Percentiles rank a stretch among this genome's conserved stretches.
These are phyloP conservation scores for Cryomyces antarcticus DNA, from an alignment of 495 filamentous ascomycete species.

Conservation along the genomic window DNA sequence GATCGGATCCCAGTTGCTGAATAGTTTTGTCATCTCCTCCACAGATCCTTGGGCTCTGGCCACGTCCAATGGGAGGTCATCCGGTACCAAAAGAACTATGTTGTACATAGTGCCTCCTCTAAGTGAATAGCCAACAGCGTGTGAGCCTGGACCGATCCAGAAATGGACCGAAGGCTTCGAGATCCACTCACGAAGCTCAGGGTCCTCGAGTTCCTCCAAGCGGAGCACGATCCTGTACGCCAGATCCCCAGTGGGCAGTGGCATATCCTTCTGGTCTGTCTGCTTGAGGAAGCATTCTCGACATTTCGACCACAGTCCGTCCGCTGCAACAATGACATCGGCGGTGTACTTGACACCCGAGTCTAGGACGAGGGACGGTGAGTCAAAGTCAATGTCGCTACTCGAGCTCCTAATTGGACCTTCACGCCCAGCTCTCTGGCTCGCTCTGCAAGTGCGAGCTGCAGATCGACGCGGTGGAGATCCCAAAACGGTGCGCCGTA, in stretches of 20 bases:
- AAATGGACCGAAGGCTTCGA: constrained; percentile 39
- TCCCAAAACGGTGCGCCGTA: constrained; percentile 16
- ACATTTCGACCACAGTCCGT: constrained; percentile 19
- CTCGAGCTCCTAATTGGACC: constrained; percentile 7
- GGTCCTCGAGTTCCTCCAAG: constrained; percentile 30
- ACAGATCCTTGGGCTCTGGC: constrained; percentile 34
- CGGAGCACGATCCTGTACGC: constrained; percentile 43
- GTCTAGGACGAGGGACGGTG: constrained; percentile 1
- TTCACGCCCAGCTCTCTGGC: constrained; percentile 13
- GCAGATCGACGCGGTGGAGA: constrained; percentile 17
- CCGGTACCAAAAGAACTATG: constrained; percentile 47
- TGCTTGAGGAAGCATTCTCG: constrained; percentile 10
- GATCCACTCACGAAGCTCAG: constrained; percentile 27
- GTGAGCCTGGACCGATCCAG: constrained; percentile 46
- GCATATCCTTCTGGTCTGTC: constrained; percentile 9
- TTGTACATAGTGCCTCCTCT: constrained; percentile 42
- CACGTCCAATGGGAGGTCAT: constrained; percentile 39
- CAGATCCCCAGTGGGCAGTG: constrained; percentile 40
- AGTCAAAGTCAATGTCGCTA: constrained; percentile 10
- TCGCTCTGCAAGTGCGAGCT: constrained; percentile 7
- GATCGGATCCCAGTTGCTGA: constrained; percentile 31
- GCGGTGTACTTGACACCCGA: constrained; percentile 4
- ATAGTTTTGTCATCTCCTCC: constrained; percentile 44
- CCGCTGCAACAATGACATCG: constrained; percentile 20
- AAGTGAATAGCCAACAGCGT: constrained; percentile 45